These are phyloP conservation scores for Mortierella sp. DNA, from an alignment of 371 early-diverging fungal genomes.

Conservation along the genomic window DNA sequence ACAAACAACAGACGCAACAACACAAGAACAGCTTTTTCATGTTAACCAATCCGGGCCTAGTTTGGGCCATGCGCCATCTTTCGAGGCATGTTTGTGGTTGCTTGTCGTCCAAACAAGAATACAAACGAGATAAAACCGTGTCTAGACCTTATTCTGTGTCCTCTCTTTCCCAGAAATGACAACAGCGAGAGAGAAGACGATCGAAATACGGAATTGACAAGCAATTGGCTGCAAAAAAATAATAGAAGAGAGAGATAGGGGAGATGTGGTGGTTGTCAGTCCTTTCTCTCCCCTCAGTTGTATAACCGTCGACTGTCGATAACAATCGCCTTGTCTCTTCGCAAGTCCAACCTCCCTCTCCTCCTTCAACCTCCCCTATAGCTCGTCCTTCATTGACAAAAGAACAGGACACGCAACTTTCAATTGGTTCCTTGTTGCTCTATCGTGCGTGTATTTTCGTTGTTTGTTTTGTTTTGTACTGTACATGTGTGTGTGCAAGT, in stretches of 20 bases:
- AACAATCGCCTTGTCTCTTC: not conserved
- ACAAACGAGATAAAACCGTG: not conserved
- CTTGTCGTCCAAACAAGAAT: not conserved
- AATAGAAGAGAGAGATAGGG: not conserved
- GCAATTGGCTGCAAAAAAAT: not conserved
- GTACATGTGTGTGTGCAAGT: slow-evolving; percentile 3
- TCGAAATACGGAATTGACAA: not conserved
- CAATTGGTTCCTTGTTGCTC: not conserved
- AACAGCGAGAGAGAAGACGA: not conserved
- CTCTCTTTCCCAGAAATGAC: not conserved
- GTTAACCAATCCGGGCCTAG: not conserved
- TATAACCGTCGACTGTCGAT: slow-evolving; percentile 8
- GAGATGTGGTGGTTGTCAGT: not conserved
- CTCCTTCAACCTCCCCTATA: not conserved
- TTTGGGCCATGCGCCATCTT: slow-evolving; percentile 5
- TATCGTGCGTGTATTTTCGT: not conserved
- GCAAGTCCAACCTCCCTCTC: not conserved
- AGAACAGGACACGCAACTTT: not conserved
- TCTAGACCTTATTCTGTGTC: not conserved
- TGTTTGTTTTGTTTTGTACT: not conserved
- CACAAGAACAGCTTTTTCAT: not conserved
- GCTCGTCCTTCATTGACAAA: not conserved
- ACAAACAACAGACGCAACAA: not conserved
- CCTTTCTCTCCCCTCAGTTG: not conserved
- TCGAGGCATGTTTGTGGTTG: not conserved